Conservation (phyloP, 306 rosid genomes). For the Sphenostylis stenocarpa region DNA sequence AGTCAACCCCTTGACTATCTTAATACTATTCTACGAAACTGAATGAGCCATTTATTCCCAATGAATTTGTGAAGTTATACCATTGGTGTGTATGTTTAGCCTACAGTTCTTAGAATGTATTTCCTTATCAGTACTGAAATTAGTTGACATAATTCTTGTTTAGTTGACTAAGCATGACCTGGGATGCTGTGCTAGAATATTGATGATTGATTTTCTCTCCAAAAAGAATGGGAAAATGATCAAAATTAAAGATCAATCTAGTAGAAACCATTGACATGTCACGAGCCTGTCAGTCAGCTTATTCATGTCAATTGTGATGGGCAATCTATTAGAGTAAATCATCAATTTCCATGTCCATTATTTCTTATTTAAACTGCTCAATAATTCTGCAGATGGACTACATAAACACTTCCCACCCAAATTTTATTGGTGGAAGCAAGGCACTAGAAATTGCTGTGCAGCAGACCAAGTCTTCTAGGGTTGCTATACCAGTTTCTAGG, state of each 20-base stretch:
- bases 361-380: slow-evolving; percentile 6
- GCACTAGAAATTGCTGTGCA: slow-evolving; percentile 82
- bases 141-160: slow-evolving; percentile 1
- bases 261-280: slow-evolving; percentile 3
- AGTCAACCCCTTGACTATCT: background rate
- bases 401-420: slow-evolving; percentile 95
- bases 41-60: slow-evolving; percentile 1
- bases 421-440: slow-evolving; percentile 96
- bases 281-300: background rate
- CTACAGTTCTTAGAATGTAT: background rate
- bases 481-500: slow-evolving; percentile 56
- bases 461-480: slow-evolving; percentile 75
- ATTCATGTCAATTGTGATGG: background rate
- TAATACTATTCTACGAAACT: background rate
- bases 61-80: slow-evolving; percentile 3
- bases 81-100: background rate
- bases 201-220: slow-evolving; percentile 1
- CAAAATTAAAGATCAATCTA: background rate
- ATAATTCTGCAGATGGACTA: slow-evolving; percentile 84
- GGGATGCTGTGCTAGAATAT: slow-evolving; percentile 13
- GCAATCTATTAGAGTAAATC: slow-evolving; percentile 20
- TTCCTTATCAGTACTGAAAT: background rate
- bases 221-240: slow-evolving; percentile 6
- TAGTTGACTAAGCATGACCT: slow-evolving; percentile 11
- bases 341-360: slow-evolving; percentile 6